Conservation (phyloP, 2,329 filamentous ascomycete genomes). For the Chrysosphaeria jannelii region DNA sequence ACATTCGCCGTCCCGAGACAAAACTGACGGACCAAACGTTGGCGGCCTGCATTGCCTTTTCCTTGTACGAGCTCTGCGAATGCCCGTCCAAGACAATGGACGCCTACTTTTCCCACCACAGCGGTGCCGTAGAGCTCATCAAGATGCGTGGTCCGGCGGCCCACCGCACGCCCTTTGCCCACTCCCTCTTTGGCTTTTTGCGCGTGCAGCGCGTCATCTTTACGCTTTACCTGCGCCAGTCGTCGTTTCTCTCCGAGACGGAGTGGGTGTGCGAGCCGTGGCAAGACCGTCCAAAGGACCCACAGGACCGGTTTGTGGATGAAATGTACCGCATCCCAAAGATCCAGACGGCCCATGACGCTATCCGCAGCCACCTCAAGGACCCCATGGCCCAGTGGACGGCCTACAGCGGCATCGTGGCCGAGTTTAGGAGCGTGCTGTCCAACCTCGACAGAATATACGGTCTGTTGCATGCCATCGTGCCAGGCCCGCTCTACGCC, state of each 20-base stretch:
- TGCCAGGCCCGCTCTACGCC: slow-evolving; percentile 5
- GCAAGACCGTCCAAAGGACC: slow-evolving; percentile 3
- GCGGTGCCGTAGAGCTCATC: slow-evolving; percentile 5
- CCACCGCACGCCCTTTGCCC: slow-evolving; percentile 3
- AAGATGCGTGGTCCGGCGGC: slow-evolving; percentile 5
- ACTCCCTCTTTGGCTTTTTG: slow-evolving; percentile 4
- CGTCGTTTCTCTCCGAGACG: slow-evolving; percentile 4
- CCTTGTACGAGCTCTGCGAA: slow-evolving; percentile 6
- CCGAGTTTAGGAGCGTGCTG: slow-evolving; percentile 3
- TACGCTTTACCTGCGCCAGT: slow-evolving; percentile 2
- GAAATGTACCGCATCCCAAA: slow-evolving; percentile 4
- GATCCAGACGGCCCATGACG: slow-evolving; percentile 1
- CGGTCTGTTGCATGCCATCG: slow-evolving; percentile 2
- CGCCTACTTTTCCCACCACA: slow-evolving; percentile 5
- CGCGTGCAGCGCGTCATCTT: slow-evolving; percentile 5
- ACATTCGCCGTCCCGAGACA: slow-evolving; percentile 2
- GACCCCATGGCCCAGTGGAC: not conserved
- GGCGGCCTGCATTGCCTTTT: slow-evolving; percentile 5
- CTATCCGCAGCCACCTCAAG: not conserved
- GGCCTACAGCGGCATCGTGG: slow-evolving; percentile 2
- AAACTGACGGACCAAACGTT: slow-evolving; percentile 4
- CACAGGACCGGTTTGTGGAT: slow-evolving; percentile 6
- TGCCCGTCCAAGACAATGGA: slow-evolving; percentile 3
- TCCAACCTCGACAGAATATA: slow-evolving; percentile 3
- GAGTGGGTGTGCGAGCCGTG: slow-evolving; percentile 5